Evolutionary conservation across 805 yeast genomes (phyloP).

Genomic region (Starmerella vitae): DNA sequence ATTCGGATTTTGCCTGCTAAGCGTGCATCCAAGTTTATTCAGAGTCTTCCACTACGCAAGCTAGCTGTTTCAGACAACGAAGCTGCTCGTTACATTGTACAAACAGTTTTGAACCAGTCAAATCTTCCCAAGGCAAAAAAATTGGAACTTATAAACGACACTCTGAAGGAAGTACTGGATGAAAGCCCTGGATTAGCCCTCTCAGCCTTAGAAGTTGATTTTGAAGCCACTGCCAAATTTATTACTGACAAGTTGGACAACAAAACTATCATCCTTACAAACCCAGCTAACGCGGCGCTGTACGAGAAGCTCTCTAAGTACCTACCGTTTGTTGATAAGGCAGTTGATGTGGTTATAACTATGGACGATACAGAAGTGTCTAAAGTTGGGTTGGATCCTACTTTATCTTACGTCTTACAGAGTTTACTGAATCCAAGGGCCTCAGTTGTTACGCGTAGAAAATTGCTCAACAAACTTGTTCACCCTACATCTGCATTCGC

Average conservation of each 20-base stretch:
- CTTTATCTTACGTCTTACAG: slow-evolving; percentile 81
- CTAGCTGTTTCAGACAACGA: slow-evolving; percentile 55
- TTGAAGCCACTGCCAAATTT: slow-evolving; percentile 18
- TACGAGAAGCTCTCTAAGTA: slow-evolving; percentile 59
- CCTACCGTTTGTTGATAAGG: slow-evolving; percentile 39
- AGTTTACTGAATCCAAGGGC: slow-evolving; percentile 38
- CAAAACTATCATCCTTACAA: slow-evolving; percentile 16
- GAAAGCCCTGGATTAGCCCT: background rate
- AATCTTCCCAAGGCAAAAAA: slow-evolving; percentile 11
- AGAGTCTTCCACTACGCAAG: slow-evolving; percentile 51
- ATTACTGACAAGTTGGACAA: slow-evolving; percentile 16
- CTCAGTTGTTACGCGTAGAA: slow-evolving; percentile 44
- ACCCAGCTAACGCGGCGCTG: slow-evolving; percentile 28
- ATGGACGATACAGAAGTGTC: slow-evolving; percentile 43
- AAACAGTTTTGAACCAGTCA: slow-evolving; percentile 39
- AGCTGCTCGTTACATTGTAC: slow-evolving; percentile 67
- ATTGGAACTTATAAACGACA: slow-evolving; percentile 7
- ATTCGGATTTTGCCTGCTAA: slow-evolving; percentile 53
- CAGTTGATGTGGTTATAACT: slow-evolving; percentile 33
- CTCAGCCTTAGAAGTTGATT: slow-evolving; percentile 10
- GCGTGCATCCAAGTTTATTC: slow-evolving; percentile 57
- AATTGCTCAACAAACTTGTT: slow-evolving; percentile 50
- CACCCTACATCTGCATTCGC: slow-evolving; percentile 46
- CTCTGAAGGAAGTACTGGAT: slow-evolving; percentile 1
- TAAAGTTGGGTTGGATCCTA: slow-evolving; percentile 78